Base-by-base conservation (phyloP, 2,329 filamentous ascomycete species). In the Diaporthe aspalathi region DNA sequence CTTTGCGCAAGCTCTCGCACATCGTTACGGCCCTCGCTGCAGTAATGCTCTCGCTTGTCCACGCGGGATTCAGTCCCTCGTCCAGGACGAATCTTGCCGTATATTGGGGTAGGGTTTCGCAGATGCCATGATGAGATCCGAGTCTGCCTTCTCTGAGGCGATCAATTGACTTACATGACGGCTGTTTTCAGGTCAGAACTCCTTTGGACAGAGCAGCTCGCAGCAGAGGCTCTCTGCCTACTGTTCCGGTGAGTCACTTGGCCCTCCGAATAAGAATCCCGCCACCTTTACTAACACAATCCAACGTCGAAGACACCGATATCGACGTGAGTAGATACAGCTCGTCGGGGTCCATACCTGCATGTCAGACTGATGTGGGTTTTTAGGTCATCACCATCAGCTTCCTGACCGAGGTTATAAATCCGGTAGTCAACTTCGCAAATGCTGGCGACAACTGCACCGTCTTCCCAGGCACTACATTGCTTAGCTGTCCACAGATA, bases 401-500 rank as follows among this genome's bases (percentile, higher is more conserved):
- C 1, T 93, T 93, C 76, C 76, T 93, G 70, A 85, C 86, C 65
- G 84, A 83, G 60, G 86, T 93, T 73, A 85, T 83, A 54, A 86
- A 84, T 20, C 82, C 83, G 3, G 84, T 84, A 50, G 81, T 90
- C 70, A 92, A 93, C 80, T 91, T 93, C 76, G 87, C 91, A 68
- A 91, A 89, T 73, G 86, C 88, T 9, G 87, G 87, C n/a, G 83
- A 91, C 74, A 85, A 85, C 54, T 93, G 91, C 80, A 87, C 85
- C 6, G 79, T 81, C 1, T 92, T 92, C 70, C 72, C 83, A 0
- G 89, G 87, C n/a, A 89, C 87, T 0, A 81, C 84, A 5, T 82
- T 92, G 11, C 81, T 90, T 20, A 83, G 85, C 72, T 94, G 92
- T 75, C 87, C 91, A 0, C 80, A 92, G 73, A 86, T 94, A 53